Percentiles rank a stretch among this genome's conserved stretches.
phyloP scores from a whole-genome alignment of 345 rosid species.

The Syzygium aqueum region DNA sequence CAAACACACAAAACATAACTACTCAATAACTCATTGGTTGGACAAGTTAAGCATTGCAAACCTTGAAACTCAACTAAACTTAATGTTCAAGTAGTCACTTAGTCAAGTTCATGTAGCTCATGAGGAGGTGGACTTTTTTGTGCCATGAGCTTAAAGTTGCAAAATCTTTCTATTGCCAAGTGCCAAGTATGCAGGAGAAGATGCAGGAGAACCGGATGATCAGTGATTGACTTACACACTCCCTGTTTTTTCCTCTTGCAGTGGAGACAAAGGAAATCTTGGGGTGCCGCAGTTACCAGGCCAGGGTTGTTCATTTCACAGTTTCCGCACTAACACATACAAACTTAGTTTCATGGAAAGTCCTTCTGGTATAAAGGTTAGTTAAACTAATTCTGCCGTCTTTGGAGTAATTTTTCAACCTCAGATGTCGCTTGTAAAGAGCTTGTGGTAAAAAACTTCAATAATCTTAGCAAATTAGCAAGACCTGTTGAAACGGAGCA shows the following conservation, averaged over 20 bases:
- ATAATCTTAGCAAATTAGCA: background rate
- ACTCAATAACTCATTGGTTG: background rate
- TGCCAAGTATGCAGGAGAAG: background rate
- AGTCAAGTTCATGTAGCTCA: background rate
- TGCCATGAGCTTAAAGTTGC: background rate
- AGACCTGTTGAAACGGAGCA: background rate
- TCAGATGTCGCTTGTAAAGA: background rate
- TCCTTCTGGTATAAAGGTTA: conserved; percentile 91
- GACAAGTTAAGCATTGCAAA: background rate
- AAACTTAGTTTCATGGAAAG: conserved; percentile 95
- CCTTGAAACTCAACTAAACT: background rate
- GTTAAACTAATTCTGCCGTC: background rate
- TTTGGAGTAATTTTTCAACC: background rate
- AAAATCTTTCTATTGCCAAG: background rate
- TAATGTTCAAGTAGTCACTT: background rate
- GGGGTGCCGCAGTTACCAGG: conserved; percentile 93
- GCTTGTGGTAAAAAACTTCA: accelerated
- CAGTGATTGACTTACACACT: background rate
- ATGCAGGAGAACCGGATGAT: background rate
- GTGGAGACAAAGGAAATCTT: conserved; percentile 68
- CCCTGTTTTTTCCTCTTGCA: conserved; percentile 6
- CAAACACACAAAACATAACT: background rate
- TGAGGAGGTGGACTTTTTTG: background rate
- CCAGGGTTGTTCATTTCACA: conserved; percentile 92
- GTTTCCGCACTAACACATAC: conserved; percentile 89